phyloP scores from a whole-genome alignment of 2,329 filamentous ascomycete genomes.

The Arthrobotrys iridis region DNA sequence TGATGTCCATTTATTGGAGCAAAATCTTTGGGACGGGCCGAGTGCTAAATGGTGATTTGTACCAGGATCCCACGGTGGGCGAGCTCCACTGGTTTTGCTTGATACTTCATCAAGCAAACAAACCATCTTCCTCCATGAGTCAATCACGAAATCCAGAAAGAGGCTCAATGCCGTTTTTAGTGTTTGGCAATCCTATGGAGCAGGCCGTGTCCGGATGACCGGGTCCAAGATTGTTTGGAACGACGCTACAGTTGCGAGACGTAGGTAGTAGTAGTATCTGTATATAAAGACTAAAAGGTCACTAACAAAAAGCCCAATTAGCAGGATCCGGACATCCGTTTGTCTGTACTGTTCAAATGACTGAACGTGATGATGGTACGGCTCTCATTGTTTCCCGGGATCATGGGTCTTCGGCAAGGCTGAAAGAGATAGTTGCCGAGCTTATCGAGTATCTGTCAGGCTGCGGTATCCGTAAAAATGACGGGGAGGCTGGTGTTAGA shows the following conservation, averaged over 20 bases:
- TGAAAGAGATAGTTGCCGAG: conserved; percentile 24
- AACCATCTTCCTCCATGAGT: conserved; percentile 3
- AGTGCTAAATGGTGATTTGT: neutral
- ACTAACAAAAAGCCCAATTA: conserved; percentile 7
- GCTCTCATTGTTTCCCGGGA: conserved; percentile 9
- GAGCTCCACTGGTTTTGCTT: conserved; percentile 16
- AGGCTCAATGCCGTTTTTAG: conserved; percentile 12
- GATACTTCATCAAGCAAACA: neutral
- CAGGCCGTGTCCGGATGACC: conserved; percentile 33
- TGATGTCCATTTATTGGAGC: neutral
- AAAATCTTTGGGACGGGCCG: neutral
- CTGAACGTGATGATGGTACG: conserved; percentile 16
- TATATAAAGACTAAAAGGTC: neutral
- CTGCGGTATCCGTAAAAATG: neutral
- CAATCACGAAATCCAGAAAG: conserved; percentile 8
- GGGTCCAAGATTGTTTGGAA: conserved; percentile 27
- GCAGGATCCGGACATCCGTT: neutral
- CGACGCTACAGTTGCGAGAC: neutral
- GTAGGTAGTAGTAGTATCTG: neutral
- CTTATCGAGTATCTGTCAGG: conserved; percentile 27
- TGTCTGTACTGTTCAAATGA: conserved; percentile 20
- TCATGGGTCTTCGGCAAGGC: conserved; percentile 13
- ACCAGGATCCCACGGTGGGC: conserved; percentile 6
- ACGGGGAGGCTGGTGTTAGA: neutral
- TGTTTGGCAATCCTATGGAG: conserved; percentile 46